Conservation (phyloP, 2,329 filamentous ascomycete genomes). For the Sphaerulina vaccinii region DNA sequence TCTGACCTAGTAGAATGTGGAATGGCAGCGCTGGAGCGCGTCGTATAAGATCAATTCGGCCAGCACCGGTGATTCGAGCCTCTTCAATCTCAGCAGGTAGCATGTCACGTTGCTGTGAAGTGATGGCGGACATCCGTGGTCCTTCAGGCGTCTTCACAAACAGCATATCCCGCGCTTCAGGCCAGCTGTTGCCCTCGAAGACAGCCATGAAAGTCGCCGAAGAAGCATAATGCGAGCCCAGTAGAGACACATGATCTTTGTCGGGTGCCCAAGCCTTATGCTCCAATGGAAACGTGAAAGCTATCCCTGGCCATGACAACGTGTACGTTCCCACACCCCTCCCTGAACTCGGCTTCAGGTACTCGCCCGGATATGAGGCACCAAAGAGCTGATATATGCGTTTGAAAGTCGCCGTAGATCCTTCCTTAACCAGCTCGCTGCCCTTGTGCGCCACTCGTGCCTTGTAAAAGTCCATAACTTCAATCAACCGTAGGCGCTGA, state of each 20-base stretch:
- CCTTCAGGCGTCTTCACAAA: slow-evolving; percentile 74
- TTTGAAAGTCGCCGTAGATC: slow-evolving; percentile 36
- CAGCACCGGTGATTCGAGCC: slow-evolving; percentile 73
- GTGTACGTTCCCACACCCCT: slow-evolving; percentile 76
- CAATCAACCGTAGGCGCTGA: slow-evolving; percentile 85
- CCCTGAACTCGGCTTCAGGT: slow-evolving; percentile 62
- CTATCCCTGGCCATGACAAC: slow-evolving; percentile 89
- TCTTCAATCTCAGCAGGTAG: slow-evolving; percentile 87
- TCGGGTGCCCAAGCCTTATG: slow-evolving; percentile 71
- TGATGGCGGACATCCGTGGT: slow-evolving; percentile 67
- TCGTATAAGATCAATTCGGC: slow-evolving; percentile 73
- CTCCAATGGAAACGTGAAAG: slow-evolving; percentile 83
- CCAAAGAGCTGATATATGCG: slow-evolving; percentile 86
- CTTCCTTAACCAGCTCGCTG: slow-evolving; percentile 70
- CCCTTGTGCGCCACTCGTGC: slow-evolving; percentile 79
- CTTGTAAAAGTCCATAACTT: slow-evolving; percentile 86
- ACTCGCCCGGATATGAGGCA: slow-evolving; percentile 91
- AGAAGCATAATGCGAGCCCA: slow-evolving; percentile 74
- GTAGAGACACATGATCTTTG: slow-evolving; percentile 78
- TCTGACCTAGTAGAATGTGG: slow-evolving; percentile 76
- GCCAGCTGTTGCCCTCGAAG: slow-evolving; percentile 88
- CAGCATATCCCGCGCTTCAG: slow-evolving; percentile 71
- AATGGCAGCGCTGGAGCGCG: slow-evolving; percentile 66
- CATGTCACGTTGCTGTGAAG: slow-evolving; percentile 70
- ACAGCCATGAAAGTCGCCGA: slow-evolving; percentile 84